A percentile compares a stretch with the other conserved stretches of the same genome.
phyloP scores from a whole-genome alignment of 2,329 filamentous ascomycete genomes.

The Colletotrichum kahawae region DNA sequence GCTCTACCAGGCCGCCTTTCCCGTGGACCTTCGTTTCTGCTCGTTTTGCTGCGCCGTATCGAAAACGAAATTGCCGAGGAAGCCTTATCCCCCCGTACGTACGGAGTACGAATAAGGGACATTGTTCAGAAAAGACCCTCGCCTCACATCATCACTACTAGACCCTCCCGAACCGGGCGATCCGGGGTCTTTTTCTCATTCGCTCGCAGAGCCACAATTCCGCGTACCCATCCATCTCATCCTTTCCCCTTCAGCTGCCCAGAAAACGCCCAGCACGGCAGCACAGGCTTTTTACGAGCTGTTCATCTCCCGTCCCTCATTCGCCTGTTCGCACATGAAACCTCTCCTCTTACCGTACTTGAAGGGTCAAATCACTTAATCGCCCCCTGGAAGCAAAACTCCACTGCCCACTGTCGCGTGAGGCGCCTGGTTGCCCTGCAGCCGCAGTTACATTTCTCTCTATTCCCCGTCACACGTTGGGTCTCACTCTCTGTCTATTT shows the following conservation, averaged over 20 bases:
- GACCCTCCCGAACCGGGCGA: slow-evolving; percentile 1
- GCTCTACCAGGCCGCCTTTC: not conserved
- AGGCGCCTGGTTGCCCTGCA: not conserved
- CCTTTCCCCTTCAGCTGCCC: not conserved
- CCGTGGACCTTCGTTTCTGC: not conserved
- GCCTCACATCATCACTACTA: slow-evolving; percentile 11
- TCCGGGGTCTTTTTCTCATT: slow-evolving; percentile 9
- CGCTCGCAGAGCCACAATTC: slow-evolving; percentile 10
- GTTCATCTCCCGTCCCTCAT: slow-evolving; percentile 8
- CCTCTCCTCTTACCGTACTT: not conserved
- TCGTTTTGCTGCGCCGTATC: not conserved
- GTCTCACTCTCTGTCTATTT: not conserved
- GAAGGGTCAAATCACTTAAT: not conserved
- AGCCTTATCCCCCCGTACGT: not conserved
- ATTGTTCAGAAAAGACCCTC: not conserved
- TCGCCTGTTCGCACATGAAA: slow-evolving; percentile 2
- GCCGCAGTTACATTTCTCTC: not conserved
- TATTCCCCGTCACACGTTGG: not conserved
- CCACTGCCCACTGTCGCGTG: not conserved
- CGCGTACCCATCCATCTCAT: slow-evolving; percentile 2
- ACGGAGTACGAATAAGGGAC: not conserved
- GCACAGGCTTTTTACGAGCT: not conserved
- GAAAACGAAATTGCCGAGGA: not conserved
- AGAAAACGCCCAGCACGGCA: slow-evolving; percentile 8
- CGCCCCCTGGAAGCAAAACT: not conserved